A percentile compares a stretch with the other conserved stretches of the same genome.
Evolutionary conservation across 148 eudicot species (phyloP).

Genomic region (Camellia japonica): DNA sequence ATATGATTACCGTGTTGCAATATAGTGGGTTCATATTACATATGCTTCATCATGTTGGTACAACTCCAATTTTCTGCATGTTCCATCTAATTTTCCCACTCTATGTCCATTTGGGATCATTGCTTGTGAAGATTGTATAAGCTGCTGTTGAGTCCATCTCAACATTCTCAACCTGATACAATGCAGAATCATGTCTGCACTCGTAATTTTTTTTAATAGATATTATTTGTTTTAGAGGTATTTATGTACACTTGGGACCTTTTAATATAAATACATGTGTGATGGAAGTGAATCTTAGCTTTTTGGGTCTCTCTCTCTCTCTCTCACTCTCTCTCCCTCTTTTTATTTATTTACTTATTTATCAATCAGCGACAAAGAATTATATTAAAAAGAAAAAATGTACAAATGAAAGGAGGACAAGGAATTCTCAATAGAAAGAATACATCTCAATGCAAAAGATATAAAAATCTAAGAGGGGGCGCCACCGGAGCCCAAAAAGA

Average conservation of each 20-base stretch:
- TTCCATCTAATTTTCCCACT: not conserved
- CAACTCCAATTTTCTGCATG: not conserved
- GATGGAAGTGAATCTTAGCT: no score
- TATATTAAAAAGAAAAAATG: no score
- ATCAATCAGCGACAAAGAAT: no score
- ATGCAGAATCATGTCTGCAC: not conserved
- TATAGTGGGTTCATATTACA: not conserved
- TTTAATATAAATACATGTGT: no score
- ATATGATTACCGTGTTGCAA: not conserved
- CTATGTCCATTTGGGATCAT: not conserved
- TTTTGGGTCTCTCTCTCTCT: not conserved
- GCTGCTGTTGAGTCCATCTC: not conserved
- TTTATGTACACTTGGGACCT: no score
- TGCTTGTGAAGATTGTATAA: not conserved
- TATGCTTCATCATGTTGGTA: constrained; percentile 3
- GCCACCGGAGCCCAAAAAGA: no score
- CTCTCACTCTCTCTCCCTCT: not conserved
- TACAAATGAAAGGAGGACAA: no score
- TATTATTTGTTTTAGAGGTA: no score
- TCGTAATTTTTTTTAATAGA: not conserved
- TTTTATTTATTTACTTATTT: no score
- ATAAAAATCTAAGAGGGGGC: no score
- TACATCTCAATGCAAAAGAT: no score
- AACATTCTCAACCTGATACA: not conserved
- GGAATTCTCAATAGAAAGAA: no score